phyloP scores from a whole-genome alignment of 768 basidiomycete species.

The Kwoniella dendrophila region DNA sequence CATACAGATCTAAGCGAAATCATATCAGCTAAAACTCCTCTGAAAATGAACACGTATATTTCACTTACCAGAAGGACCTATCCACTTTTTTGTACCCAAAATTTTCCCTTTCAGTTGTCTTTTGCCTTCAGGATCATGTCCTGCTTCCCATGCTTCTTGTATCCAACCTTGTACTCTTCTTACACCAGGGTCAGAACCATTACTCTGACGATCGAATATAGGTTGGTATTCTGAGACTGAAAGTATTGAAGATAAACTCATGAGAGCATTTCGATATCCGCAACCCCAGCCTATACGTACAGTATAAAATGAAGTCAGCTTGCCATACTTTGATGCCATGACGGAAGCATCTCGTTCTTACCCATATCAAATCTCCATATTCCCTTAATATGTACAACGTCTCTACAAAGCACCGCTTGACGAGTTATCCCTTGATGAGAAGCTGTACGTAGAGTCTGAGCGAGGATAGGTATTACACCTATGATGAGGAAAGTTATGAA shows the following conservation, averaged over 20 bases:
- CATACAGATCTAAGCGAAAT: constrained; percentile 66
- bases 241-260: constrained; percentile 44
- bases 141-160: constrained; percentile 76
- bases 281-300: constrained; percentile 46
- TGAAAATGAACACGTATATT: background rate
- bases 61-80: constrained; percentile 72
- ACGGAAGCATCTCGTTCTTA: constrained; percentile 15
- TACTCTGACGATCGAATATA: constrained; percentile 53
- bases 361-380: constrained; percentile 47
- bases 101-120: constrained; percentile 63
- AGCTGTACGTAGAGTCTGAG: constrained; percentile 19
- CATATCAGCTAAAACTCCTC: background rate
- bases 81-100: constrained; percentile 69
- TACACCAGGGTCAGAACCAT: constrained; percentile 63
- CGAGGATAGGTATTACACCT: constrained; percentile 45
- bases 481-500: background rate
- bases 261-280: constrained; percentile 58
- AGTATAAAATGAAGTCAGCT: background rate
- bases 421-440: constrained; percentile 33
- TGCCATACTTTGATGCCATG: too few relatives aligned
- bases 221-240: constrained; percentile 27
- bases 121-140: constrained; percentile 74
- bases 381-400: constrained; percentile 44
- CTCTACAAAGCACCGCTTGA: constrained; percentile 43
- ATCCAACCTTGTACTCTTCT: constrained; percentile 76